Base-by-base conservation (phyloP, 306 rosid species). In the Fagus sylvatica region DNA sequence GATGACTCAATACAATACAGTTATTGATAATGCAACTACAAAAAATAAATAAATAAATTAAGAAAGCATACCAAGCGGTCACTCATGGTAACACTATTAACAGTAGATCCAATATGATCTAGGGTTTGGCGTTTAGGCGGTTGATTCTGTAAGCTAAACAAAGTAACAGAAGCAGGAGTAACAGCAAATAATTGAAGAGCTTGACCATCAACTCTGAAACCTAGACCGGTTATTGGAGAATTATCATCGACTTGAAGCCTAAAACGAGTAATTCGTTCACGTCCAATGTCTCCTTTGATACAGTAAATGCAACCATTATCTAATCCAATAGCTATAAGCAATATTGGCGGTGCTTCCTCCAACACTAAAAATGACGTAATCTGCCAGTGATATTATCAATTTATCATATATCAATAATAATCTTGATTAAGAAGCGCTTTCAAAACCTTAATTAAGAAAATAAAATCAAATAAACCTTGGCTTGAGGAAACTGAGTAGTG, bases 301-400 rank as follows among this genome's bases (percentile, higher is more conserved):
- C 98, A 95, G 84, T 95, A 95, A 84, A 93, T 92, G 68, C 83
- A 88, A 73, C 99, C 99, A 78, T 89, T 95, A 84, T 93, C 91
- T 70, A 95, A 85, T 71, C 99, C 99, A 81, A 95, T 87, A 78
- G 98, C 96, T 19, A 95, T 89, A 42, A 91, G 97, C 55, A 95
- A 77, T 86, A 95, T 91, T 6, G 99, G 99, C 0, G 98, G 98
- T 39, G 89, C 97, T 83, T 95, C 99, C 88, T 95, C 99, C 37
- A 95, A 84, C 39, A 95, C 98, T 70, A 91, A 82, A 85, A 95
- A 93, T 0, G 97, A 91, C 7, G 97, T 93, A 81, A 95, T 89
- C 99, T 95, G 94, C 93, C 11, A 87, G 28, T n/a, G 28, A 22
- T 22, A 69, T 42, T 46, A 71, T 59, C 68, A 30, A 22, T 22